Evolutionary conservation across 768 basidiomycete genomes (phyloP).

Genomic region (Trametes punicea): DNA sequence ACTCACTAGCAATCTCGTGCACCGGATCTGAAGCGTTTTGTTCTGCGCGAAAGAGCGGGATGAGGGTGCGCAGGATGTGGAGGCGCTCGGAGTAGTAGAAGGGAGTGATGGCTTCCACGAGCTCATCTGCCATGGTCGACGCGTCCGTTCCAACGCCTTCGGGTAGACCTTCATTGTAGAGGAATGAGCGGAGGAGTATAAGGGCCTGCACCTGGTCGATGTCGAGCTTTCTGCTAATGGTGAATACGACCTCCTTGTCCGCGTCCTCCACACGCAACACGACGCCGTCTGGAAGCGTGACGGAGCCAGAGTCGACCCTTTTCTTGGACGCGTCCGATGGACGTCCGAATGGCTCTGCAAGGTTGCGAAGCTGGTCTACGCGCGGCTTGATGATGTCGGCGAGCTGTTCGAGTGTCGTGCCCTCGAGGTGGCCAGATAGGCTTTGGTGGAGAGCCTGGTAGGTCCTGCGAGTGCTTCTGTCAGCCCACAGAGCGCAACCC

Average conservation of each 20-base stretch:
- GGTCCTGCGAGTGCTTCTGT: slow-evolving; percentile 43
- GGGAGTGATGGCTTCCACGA: slow-evolving; percentile 68
- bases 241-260: slow-evolving; percentile 66
- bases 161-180: slow-evolving; percentile 74
- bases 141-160: slow-evolving; percentile 40
- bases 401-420: slow-evolving; percentile 55
- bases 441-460: slow-evolving; percentile 60
- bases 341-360: slow-evolving; percentile 63
- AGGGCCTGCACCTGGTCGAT: slow-evolving; percentile 83
- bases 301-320: slow-evolving; percentile 61
- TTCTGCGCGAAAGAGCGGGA: slow-evolving; percentile 72
- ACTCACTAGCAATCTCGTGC: slow-evolving; percentile 49
- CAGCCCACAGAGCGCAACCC: neutral
- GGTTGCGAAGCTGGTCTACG: slow-evolving; percentile 50
- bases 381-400: slow-evolving; percentile 57
- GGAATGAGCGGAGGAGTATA: slow-evolving; percentile 69
- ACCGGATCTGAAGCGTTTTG: slow-evolving; percentile 54
- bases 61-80: slow-evolving; percentile 61
- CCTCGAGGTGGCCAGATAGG: slow-evolving; percentile 58
- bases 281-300: slow-evolving; percentile 66
- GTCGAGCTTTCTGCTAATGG: slow-evolving; percentile 68
- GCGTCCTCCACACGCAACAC: slow-evolving; percentile 60
- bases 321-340: slow-evolving; percentile 67
- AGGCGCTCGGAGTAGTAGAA: slow-evolving; percentile 84
- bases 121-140: slow-evolving; percentile 48